Evolutionary conservation across 1,284 basidiomycete genomes (phyloP).

Genomic region (Marasmius oreades): DNA sequence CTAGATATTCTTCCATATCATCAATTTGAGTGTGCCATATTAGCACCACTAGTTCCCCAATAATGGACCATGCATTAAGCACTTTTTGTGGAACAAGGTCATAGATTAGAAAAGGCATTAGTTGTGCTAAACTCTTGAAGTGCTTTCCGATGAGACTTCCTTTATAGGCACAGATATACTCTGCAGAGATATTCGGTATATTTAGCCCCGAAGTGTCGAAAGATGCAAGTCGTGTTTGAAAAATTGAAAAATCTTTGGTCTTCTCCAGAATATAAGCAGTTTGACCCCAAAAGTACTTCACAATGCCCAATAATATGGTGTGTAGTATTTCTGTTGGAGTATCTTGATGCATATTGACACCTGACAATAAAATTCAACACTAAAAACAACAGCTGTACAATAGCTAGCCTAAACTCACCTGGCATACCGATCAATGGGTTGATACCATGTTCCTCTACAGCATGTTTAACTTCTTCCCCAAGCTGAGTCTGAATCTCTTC

Average conservation of each 20-base stretch:
- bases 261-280: constrained; percentile 7
- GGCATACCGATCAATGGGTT: background rate
- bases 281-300: constrained; percentile 32
- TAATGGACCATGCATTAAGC: constrained; percentile 14
- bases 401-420: background rate
- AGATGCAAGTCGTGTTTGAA: constrained; percentile 15
- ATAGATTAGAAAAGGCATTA: constrained; percentile 19
- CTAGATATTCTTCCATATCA: constrained; percentile 15
- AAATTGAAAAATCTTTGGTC: constrained; percentile 2
- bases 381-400: background rate
- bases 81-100: constrained; percentile 15
- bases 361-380: constrained; percentile 30
- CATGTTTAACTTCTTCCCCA: background rate
- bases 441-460: background rate
- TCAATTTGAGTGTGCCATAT: constrained; percentile 23
- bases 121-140: constrained; percentile 26
- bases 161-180: constrained; percentile 23
- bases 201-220: constrained; percentile 17
- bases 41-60: constrained; percentile 16
- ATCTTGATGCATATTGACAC: constrained; percentile 26
- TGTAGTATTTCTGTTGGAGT: constrained; percentile 36
- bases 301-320: constrained; percentile 30
- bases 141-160: constrained; percentile 25
- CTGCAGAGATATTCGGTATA: constrained; percentile 18
- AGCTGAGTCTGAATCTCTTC: background rate